A percentile compares a stretch with the other conserved stretches of the same genome.
Evolutionary conservation across 495 filamentous ascomycete species (phyloP).

Genomic region (Penicillium antarcticum): DNA sequence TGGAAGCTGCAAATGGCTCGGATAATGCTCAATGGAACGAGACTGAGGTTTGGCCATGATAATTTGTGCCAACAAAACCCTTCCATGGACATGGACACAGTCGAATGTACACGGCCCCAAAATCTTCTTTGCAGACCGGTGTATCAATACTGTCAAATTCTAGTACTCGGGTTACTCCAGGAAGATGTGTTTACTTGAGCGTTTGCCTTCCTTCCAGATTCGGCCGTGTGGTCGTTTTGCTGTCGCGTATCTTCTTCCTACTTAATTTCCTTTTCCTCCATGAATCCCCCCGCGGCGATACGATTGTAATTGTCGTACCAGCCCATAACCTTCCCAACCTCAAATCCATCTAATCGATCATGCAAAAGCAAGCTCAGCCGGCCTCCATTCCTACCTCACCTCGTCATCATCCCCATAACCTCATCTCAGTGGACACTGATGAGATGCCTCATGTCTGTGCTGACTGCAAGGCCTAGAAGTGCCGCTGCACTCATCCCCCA

Average conservation of each 20-base stretch:
- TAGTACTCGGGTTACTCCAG: too few species aligned
- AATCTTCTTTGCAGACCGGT: too few species aligned
- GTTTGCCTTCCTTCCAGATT: too few species aligned
- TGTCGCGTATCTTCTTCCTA: too few species aligned
- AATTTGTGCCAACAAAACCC: neutral
- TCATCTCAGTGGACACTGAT: slow-evolving; percentile 1
- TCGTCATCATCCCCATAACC: neutral
- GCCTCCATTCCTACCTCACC: neutral
- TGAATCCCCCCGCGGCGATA: too few species aligned
- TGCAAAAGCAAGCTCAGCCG: neutral
- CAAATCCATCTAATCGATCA: neutral
- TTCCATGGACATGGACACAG: too few species aligned
- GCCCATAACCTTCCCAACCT: neutral
- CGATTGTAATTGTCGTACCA: neutral
- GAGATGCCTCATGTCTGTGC: slow-evolving; percentile 12
- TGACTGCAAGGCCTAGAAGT: slow-evolving; percentile 19
- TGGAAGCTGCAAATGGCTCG: slow-evolving; percentile 33
- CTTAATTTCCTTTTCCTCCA: too few species aligned
- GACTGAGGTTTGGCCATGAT: slow-evolving; percentile 79
- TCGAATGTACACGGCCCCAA: too few species aligned
- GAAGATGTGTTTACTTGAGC: too few species aligned
- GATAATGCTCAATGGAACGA: slow-evolving; percentile 61
- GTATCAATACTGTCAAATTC: too few species aligned
- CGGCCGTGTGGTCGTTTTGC: too few species aligned
- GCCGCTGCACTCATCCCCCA: slow-evolving; percentile 12